A percentile compares a stretch with the other conserved stretches of the same genome.
Conservation (phyloP, 306 rosid genomes). For the Elaeagnus macrophylla region DNA sequence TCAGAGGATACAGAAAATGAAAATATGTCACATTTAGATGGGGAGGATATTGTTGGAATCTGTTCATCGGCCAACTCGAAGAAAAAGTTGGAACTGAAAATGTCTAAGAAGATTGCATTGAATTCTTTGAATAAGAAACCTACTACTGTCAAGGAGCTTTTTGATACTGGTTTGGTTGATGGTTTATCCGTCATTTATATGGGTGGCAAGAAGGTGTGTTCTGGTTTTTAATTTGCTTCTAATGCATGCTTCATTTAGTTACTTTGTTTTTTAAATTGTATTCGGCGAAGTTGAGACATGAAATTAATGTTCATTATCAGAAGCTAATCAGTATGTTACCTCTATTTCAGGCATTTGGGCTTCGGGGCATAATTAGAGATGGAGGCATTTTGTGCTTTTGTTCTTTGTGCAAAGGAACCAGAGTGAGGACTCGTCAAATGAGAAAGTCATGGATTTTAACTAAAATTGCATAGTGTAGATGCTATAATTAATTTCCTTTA, state of each 20-base stretch:
- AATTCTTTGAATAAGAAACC: conserved; percentile 35
- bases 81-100: conserved; percentile 52
- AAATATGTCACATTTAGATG: conserved; percentile 23
- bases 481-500: conserved; percentile 15
- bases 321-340: conserved; percentile 11
- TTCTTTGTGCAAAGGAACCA: conserved; percentile 58
- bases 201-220: conserved; percentile 70
- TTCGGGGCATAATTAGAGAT: conserved; percentile 64
- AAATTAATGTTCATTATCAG: conserved; percentile 1
- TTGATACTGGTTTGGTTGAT: conserved; percentile 84
- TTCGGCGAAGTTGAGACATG: background rate
- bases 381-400: conserved; percentile 92
- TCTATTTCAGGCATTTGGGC: conserved; percentile 56
- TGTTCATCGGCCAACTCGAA: conserved; percentile 24
- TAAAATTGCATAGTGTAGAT: background rate
- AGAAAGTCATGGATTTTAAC: no score
- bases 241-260: background rate
- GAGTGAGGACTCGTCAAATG: conserved; percentile 28
- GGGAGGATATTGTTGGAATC: conserved; percentile 17
- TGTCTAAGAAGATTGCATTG: conserved; percentile 56
- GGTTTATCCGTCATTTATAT: conserved; percentile 79
- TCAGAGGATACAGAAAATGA: conserved; percentile 19
- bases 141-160: conserved; percentile 71
- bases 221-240: conserved; percentile 2
- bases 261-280: background rate